Conservation (phyloP, 371 early-diverging fungal genomes). For the Mucor irregularis region DNA sequence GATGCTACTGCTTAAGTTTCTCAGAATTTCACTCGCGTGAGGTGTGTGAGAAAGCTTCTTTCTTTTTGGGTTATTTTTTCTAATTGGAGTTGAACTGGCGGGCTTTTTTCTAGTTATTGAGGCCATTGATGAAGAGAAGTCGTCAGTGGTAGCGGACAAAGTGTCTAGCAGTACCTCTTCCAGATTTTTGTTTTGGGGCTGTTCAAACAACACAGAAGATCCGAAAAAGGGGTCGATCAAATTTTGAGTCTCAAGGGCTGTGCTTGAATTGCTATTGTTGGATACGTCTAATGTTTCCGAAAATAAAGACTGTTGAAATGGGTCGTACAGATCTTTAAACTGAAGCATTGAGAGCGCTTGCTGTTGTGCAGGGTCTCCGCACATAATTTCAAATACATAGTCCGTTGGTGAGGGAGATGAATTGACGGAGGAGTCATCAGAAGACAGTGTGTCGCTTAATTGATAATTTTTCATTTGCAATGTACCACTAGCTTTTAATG, state of each 20-base stretch:
- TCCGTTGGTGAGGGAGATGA: constrained; percentile 49
- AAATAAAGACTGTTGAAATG: constrained; percentile 25
- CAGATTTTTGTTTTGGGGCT: neutral
- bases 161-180: neutral
- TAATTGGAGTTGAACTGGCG: neutral
- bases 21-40: neutral
- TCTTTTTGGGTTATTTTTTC: neutral
- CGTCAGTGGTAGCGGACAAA: neutral
- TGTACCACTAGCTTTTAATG: too few species aligned
- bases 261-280: neutral
- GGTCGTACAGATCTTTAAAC: constrained; percentile 28
- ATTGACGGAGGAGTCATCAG: constrained; percentile 51
- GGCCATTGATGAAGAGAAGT: neutral
- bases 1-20: neutral
- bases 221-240: constrained; percentile 16
- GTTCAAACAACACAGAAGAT: neutral
- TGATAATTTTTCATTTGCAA: too few species aligned
- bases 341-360: constrained; percentile 24
- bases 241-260: neutral
- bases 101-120: neutral
- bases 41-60: constrained; percentile 1
- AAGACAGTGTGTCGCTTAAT: constrained; percentile 36
- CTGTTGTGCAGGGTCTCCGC: constrained; percentile 23
- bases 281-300: neutral
- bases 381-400: constrained; percentile 53